Evolutionary conservation across 2,329 filamentous ascomycete genomes (phyloP).

Genomic region (Aureobasidium sp.): DNA sequence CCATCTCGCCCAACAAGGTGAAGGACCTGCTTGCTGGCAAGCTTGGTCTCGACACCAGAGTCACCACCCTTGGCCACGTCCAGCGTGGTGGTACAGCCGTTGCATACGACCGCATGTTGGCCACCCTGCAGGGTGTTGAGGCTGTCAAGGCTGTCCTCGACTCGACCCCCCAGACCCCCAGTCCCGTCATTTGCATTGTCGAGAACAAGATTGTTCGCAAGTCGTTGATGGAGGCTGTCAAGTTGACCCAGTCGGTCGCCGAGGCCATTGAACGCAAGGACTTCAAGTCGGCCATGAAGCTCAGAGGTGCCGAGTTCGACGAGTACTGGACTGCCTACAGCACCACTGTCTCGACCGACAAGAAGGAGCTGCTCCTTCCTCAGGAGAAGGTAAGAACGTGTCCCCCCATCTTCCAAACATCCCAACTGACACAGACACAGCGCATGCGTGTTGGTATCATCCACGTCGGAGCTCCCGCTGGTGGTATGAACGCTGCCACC

Average conservation of each 20-base stretch:
- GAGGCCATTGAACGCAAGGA: constrained; percentile 75
- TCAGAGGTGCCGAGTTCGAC: constrained; percentile 86
- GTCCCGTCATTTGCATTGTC: constrained; percentile 89
- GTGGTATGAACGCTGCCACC: constrained; percentile 96
- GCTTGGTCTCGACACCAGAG: constrained; percentile 78
- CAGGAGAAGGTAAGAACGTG: constrained; percentile 53
- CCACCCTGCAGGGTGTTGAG: constrained; percentile 87
- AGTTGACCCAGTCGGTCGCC: constrained; percentile 75
- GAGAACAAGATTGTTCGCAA: constrained; percentile 97
- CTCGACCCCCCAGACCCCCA: constrained; percentile 78
- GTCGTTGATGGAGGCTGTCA: constrained; percentile 79
- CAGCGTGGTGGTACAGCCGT: constrained; percentile 88
- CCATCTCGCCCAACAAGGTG: constrained; percentile 72
- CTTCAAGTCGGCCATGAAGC: constrained; percentile 76
- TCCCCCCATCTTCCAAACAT: neutral
- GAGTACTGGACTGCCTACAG: constrained; percentile 88
- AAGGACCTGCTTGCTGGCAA: constrained; percentile 79
- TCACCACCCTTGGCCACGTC: constrained; percentile 94
- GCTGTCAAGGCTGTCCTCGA: constrained; percentile 87
- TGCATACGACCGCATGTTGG: constrained; percentile 88
- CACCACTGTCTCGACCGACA: constrained; percentile 76
- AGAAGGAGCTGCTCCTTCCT: constrained; percentile 59
- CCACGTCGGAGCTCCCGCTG: constrained; percentile 91
- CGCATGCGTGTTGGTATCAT: constrained; percentile 91
- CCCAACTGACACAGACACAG: constrained; percentile 33